Base-by-base conservation (phyloP, 2,329 filamentous ascomycete genomes). In the Cercospora sesami region DNA sequence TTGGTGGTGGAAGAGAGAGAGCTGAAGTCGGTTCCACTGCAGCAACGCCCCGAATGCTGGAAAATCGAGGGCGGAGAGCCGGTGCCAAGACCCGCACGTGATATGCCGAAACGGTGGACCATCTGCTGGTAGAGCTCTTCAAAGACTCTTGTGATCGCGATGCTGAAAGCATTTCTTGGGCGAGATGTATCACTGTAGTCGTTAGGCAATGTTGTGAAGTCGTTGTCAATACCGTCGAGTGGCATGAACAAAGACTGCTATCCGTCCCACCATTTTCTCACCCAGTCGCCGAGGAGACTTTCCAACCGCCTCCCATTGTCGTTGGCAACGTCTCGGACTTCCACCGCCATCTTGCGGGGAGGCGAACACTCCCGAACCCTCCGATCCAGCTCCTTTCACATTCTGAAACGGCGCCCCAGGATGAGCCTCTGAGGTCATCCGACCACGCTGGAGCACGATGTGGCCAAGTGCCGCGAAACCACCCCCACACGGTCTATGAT, bases 11-110 rank as follows among this genome's bases (percentile, higher is more conserved):
- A 48, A 21, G 36, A 62, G 33, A 10, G 23, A 12, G 5, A 39
- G 36, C 36, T 62, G 60, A 48, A 48, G 60, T 62, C 21, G 45
- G 60, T 58, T 58, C 28, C 55, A 58, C 55, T 28, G 55, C 55
- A 31, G 55, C 16, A 58, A 31, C n/a, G 36, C 36, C 36, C 36
- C 36, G 36, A 5, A 39, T 23, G 59, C 23, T 14, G 36, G 33
- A 42, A 42, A 7, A 42, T 61, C 6, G 59, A 61, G 59, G 12
- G 59, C 36, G 59, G 59, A 61, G 59, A 61, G 59, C 59, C 59
- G 59, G 59, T 45, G 59, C 59, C 59, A 61, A 61, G 59, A 30
- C 33, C 2, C 9, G 6, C 59, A 39, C 33, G 59, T 45, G 58
- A 18, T 23, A 9, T 60, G 51, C 51, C 23, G 48, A 53, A 23